phyloP scores from a whole-genome alignment of 768 basidiomycete species.

The Rhodotorula diobovata region DNA sequence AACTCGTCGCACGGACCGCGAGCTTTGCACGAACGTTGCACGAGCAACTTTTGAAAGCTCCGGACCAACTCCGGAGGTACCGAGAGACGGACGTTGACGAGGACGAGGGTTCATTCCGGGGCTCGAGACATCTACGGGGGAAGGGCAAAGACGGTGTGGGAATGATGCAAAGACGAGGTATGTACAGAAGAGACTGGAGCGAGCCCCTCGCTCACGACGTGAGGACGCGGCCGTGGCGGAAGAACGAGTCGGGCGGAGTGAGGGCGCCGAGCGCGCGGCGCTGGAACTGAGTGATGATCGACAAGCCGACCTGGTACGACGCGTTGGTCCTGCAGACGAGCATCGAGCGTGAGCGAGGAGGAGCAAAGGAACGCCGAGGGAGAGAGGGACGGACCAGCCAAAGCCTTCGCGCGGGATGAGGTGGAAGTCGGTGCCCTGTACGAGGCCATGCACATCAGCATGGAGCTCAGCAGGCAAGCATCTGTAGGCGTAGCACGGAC shows the following conservation, averaged over 20 bases:
- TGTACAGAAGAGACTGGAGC: neutral
- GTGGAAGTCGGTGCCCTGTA: conserved; percentile 90
- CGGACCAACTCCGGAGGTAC: too few species aligned
- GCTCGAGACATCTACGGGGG: too few species aligned
- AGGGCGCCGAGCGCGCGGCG: conserved; percentile 91
- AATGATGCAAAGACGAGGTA: neutral
- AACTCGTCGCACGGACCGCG: too few species aligned
- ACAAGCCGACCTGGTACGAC: conserved; percentile 92
- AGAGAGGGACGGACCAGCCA: conserved; percentile 63
- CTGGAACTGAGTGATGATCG: conserved; percentile 89
- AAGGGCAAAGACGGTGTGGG: neutral
- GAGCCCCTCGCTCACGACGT: neutral
- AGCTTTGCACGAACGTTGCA: too few species aligned
- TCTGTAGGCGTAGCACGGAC: neutral
- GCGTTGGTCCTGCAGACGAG: conserved; percentile 50
- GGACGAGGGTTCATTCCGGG: too few species aligned
- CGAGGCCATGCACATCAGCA: neutral
- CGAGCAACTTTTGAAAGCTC: too few species aligned
- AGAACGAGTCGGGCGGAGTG: conserved; percentile 74
- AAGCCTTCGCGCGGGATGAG: conserved; percentile 96
- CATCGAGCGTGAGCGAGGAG: neutral
- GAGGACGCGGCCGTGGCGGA: conserved; percentile 23
- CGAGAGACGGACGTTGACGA: too few species aligned
- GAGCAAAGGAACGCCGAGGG: neutral
- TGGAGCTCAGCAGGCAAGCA: too few species aligned